phyloP scores from a whole-genome alignment of 1,284 basidiomycete species.

The Takashimella tepidaria region DNA sequence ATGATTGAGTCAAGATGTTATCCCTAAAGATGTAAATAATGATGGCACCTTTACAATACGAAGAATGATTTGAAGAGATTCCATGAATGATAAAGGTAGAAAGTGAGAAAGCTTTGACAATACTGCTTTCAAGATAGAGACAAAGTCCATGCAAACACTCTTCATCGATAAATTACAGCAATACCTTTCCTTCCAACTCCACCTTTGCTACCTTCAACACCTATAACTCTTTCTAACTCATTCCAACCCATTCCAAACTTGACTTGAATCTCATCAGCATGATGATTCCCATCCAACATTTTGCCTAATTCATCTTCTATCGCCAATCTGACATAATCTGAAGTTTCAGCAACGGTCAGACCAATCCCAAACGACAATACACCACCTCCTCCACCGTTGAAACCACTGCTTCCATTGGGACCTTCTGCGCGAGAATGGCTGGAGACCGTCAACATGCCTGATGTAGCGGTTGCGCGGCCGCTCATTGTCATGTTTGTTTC shows the following conservation, averaged over 20 bases:
- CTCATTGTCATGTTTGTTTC: not conserved
- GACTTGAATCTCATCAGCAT: slow-evolving; percentile 84
- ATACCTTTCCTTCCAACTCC: slow-evolving; percentile 39
- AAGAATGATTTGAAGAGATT: too few species aligned
- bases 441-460: not conserved
- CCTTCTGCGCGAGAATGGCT: not conserved
- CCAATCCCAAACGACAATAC: not conserved
- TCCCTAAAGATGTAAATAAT: too few species aligned
- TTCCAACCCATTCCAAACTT: slow-evolving; percentile 78
- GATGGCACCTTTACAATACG: too few species aligned
- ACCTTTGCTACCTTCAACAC: slow-evolving; percentile 28
- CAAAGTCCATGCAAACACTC: too few species aligned
- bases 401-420: not conserved
- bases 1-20: too few species aligned
- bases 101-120: too few species aligned
- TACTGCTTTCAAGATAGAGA: too few species aligned
- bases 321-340: not conserved
- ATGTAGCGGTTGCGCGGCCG: not conserved
- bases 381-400: not conserved
- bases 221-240: slow-evolving; percentile 69
- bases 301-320: slow-evolving; percentile 54
- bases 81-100: too few species aligned
- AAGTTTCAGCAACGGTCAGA: not conserved
- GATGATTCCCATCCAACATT: slow-evolving; percentile 78
- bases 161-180: slow-evolving; percentile 30